phyloP scores from a whole-genome alignment of 352 stramenopile species.

The Globisporangium camurandrum region DNA sequence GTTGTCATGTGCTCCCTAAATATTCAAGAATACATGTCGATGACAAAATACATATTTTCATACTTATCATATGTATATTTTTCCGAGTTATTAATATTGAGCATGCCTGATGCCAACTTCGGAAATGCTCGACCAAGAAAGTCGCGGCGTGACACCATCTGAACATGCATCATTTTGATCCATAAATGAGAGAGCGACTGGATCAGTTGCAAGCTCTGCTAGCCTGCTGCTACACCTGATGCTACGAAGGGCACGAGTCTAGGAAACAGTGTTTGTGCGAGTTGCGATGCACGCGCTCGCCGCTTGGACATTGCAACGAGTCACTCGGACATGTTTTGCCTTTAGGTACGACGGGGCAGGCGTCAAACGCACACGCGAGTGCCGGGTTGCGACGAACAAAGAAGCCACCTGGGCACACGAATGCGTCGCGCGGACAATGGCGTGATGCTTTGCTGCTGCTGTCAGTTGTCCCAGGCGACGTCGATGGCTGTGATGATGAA shows the following conservation, averaged over 20 bases:
- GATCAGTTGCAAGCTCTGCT: background rate
- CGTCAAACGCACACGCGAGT: slow-evolving; percentile 3
- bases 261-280: slow-evolving; percentile 3
- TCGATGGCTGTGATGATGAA: background rate
- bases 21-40: no score
- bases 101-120: no score
- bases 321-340: background rate
- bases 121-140: no score
- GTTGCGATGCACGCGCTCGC: background rate
- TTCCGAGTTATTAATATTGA: no score
- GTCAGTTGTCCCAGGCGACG: background rate
- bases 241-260: slow-evolving; percentile 1
- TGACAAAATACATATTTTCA: no score
- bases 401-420: slow-evolving; percentile 5
- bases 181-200: no score
- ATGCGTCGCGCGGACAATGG: slow-evolving; percentile 2
- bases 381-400: slow-evolving; percentile 8
- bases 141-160: no score
- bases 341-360: background rate
- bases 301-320: background rate
- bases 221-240: background rate
- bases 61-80: no score
- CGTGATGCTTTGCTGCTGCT: background rate
- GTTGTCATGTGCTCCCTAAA: no score
- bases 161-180: no score